A percentile compares a stretch with the other conserved stretches of the same genome.
Evolutionary conservation across 1,284 basidiomycete genomes (phyloP).

Genomic region (Moniliophthora roreri): DNA sequence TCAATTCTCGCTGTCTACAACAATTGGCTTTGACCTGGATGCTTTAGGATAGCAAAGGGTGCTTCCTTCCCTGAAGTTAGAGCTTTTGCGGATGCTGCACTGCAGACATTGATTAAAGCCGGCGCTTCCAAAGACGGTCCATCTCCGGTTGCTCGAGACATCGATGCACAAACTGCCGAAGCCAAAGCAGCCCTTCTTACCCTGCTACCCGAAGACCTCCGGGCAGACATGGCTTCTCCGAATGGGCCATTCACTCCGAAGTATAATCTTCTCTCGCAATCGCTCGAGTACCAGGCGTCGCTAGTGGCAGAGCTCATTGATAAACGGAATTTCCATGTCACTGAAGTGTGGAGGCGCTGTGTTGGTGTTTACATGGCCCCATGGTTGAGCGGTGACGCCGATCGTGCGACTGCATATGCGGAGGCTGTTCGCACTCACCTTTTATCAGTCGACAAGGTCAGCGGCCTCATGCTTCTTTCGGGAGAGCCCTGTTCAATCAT

Average conservation of each 20-base stretch:
- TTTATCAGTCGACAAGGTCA: slow-evolving; percentile 71
- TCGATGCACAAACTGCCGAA: slow-evolving; percentile 59
- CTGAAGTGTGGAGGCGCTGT: slow-evolving; percentile 70
- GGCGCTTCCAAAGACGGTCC: slow-evolving; percentile 76
- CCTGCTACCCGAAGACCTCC: slow-evolving; percentile 55
- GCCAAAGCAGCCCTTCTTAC: slow-evolving; percentile 58
- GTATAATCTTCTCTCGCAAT: slow-evolving; percentile 47
- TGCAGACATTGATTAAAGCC: slow-evolving; percentile 75
- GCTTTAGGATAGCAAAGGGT: slow-evolving; percentile 75
- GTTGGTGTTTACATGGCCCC: slow-evolving; percentile 70
- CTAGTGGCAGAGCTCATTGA: slow-evolving; percentile 80
- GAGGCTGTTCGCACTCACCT: slow-evolving; percentile 74
- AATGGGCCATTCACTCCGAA: slow-evolving; percentile 49
- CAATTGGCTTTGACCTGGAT: too few species aligned
- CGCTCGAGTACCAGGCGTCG: slow-evolving; percentile 71
- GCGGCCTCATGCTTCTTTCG: slow-evolving; percentile 15
- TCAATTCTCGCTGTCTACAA: too few species aligned
- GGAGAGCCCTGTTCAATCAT: slow-evolving; percentile 8
- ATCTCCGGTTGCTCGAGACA: slow-evolving; percentile 65
- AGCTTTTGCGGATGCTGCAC: slow-evolving; percentile 83
- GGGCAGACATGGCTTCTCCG: slow-evolving; percentile 38
- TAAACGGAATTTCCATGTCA: slow-evolving; percentile 64
- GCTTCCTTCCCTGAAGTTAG: slow-evolving; percentile 98
- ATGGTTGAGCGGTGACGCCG: slow-evolving; percentile 52
- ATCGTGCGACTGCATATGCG: slow-evolving; percentile 51